Evolutionary conservation across 176 grass and related monocot genomes (phyloP).

Genomic region (Musa schizocarpa): DNA sequence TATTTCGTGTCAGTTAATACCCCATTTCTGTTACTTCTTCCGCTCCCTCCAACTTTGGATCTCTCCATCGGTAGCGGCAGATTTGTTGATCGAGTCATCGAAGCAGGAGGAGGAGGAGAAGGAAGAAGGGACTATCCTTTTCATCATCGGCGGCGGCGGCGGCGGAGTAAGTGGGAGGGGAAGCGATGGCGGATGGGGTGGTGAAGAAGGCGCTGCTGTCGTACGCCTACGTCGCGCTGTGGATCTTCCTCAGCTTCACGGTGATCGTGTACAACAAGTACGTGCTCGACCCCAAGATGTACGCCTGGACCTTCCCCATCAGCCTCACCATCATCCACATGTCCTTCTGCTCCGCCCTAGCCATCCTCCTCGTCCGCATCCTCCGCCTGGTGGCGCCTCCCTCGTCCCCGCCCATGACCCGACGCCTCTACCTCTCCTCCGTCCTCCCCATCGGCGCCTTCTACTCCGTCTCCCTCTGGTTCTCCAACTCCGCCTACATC

Average conservation of each 20-base stretch:
- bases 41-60: background rate
- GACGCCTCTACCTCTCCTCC: slow-evolving; percentile 52
- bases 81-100: background rate
- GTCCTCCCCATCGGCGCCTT: slow-evolving; percentile 87
- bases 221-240: slow-evolving; percentile 87
- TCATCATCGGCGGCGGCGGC: too few relatives aligned
- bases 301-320: slow-evolving; percentile 96
- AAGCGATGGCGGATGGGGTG: slow-evolving; percentile 48
- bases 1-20: too few relatives aligned
- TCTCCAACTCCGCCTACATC: slow-evolving; percentile 98
- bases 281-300: slow-evolving; percentile 97
- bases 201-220: slow-evolving; percentile 77
- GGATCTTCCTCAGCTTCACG: slow-evolving; percentile 90
- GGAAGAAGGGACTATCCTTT: background rate
- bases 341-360: slow-evolving; percentile 84
- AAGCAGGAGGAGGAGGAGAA: background rate
- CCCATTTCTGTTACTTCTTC: background rate
- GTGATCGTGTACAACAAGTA: slow-evolving; percentile 99
- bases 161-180: slow-evolving; percentile 4
- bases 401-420: slow-evolving; percentile 53
- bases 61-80: background rate
- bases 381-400: slow-evolving; percentile 68
- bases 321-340: slow-evolving; percentile 96
- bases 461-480: slow-evolving; percentile 93
- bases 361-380: slow-evolving; percentile 64